Conservation (phyloP, 495 filamentous ascomycete species). For the Pyrenopolyporus hunteri region DNA sequence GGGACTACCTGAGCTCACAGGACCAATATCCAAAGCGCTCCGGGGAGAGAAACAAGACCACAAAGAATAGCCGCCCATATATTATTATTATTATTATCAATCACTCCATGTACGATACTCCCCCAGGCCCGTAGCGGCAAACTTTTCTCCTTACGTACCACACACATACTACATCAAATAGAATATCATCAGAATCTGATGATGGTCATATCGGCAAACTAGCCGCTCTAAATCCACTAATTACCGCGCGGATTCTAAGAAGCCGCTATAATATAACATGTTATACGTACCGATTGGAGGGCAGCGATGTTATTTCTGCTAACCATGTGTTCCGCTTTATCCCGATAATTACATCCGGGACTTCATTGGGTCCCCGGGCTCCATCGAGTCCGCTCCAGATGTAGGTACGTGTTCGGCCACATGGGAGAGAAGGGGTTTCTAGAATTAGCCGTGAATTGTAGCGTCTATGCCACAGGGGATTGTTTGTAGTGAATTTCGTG, state of each 20-base stretch:
- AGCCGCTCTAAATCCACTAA: constrained; percentile 26
- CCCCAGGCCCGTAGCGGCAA: too few species aligned
- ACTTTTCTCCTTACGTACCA: not conserved
- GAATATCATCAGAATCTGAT: constrained; percentile 23
- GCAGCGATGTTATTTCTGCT: not conserved
- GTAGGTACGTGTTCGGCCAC: too few species aligned
- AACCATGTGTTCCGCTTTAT: constrained; percentile 26
- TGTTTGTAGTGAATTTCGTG: too few species aligned
- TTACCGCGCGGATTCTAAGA: constrained; percentile 31
- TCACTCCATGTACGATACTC: constrained; percentile 2
- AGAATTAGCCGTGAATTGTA: not conserved
- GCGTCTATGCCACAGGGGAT: too few species aligned
- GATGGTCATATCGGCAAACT: constrained; percentile 27
- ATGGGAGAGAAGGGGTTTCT: too few species aligned
- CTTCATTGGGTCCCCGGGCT: constrained; percentile 11
- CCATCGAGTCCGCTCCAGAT: not conserved
- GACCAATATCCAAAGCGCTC: constrained; percentile 2
- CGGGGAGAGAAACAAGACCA: not conserved
- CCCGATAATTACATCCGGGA: constrained; percentile 22
- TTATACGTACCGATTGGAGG: constrained; percentile 1
- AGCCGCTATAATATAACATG: constrained; percentile 1
- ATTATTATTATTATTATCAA: too few species aligned
- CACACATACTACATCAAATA: constrained; percentile 2
- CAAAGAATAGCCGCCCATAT: not conserved
- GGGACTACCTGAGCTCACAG: constrained; percentile 1